Evolutionary conservation across 345 rosid species (phyloP).

Genomic region (Lepidium aucheri): DNA sequence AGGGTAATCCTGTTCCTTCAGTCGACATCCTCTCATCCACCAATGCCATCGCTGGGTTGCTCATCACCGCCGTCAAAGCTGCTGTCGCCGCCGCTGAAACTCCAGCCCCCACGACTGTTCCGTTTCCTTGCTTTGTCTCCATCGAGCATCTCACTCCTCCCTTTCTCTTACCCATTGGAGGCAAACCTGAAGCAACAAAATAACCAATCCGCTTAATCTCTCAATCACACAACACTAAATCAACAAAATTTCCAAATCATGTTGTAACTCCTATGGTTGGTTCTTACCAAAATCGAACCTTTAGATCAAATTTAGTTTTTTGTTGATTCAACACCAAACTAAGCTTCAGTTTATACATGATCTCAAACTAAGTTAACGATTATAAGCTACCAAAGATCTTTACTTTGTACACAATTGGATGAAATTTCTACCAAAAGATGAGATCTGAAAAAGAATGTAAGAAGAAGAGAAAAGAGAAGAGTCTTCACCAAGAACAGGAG

Average conservation of each 20-base stretch:
- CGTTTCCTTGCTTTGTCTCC: slow-evolving; percentile 29
- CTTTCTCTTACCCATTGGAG: slow-evolving; percentile 36
- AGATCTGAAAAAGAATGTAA: slow-evolving; percentile 5
- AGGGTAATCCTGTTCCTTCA: slow-evolving; percentile 91
- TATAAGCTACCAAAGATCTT: slow-evolving; percentile 8
- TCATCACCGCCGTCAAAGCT: slow-evolving; percentile 42
- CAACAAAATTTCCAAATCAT: not conserved
- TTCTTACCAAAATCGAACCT: not conserved
- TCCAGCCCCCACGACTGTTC: slow-evolving; percentile 25
- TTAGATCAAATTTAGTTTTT: not conserved
- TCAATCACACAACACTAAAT: not conserved
- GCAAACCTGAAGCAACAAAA: slow-evolving; percentile 46
- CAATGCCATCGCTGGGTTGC: slow-evolving; percentile 74
- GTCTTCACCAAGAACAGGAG: slow-evolving; percentile 65
- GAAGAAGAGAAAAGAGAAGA: no score
- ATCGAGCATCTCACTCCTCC: slow-evolving; percentile 57
- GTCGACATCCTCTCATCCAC: slow-evolving; percentile 88
- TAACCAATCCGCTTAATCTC: not conserved
- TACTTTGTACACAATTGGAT: not conserved
- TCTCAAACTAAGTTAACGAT: not conserved
- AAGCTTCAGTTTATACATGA: not conserved
- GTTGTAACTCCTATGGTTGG: not conserved
- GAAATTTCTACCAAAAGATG: not conserved
- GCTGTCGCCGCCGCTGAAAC: slow-evolving; percentile 43
- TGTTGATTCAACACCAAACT: not conserved